Base-by-base conservation (phyloP, 441 rosid species). In the Kokia cookei region DNA sequence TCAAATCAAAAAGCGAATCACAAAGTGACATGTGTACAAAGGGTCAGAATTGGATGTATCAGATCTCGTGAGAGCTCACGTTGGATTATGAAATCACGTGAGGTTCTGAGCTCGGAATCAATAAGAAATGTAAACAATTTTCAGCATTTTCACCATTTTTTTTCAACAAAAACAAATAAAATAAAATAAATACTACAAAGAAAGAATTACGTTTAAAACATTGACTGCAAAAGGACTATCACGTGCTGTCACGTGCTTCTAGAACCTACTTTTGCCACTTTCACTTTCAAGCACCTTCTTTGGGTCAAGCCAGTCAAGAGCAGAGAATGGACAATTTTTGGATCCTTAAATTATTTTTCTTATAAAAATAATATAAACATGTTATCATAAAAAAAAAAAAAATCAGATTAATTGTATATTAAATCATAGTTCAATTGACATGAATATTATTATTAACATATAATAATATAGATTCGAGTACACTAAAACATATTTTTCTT, bases 171-270 rank as follows among this genome's bases (percentile, higher is more conserved):
- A 19, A 26, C 4, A 0, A 3, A 17, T 47, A 60, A 11, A 29
- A 3, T 9, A 24, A 57, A 7, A 22, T 4, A 27, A 47, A 26
- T 15, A n/a, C 48, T 26, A 50, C 4, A 2, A 50, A 24, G 26
- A 53, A 2, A 32, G 29, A 15, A 50, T 4, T 15, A 50, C 24
- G 10, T 14, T 57, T 22, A 22, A 69, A 17, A 42, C 40, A 27
- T 69, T 50, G 43, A 53, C 47, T 27, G 7, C 15, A 4, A 9
- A 32, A 32, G 37, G 60, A 51, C 15, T n/a, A 17, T 63, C 85
- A 80, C 65, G 85, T 84, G 87, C 54, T 68, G 26, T 76, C 84
- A 84, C 84, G 82, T 84, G 87, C 73, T 37, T 7, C 58, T 37
- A 45, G 22, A 14, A 65, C 75, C 69, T 48, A 70, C 74, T 72